Base-by-base conservation (phyloP, 495 filamentous ascomycete species). In the Aspergillus cristatus region DNA sequence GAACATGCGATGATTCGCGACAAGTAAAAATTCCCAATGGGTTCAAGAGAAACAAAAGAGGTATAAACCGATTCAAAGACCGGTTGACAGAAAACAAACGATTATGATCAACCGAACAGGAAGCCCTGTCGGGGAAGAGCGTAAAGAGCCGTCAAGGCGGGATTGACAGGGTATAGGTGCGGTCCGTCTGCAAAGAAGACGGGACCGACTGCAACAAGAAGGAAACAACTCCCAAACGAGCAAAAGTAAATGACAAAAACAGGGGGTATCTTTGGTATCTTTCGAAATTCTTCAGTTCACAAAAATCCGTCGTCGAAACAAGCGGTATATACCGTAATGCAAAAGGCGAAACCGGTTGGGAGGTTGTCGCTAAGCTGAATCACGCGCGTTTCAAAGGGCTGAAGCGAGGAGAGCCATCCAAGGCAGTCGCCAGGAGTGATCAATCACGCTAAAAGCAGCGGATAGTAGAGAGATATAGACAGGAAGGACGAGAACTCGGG, bases 1-100 rank as follows among this genome's bases (percentile, higher is more conserved):
- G 60, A 48, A 62, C 57, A 67, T 70, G 64, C 60, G 67, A 68
- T 55, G 58, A 63, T 51, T 57, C 58, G 57, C 63, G 55, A 51
- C 44, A 35, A 47, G 51, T 39, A 46, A 18, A 55, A 34, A 49
- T 38, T 15, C 18, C 30, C 35, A 38, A 34, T 22, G 35, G 41
- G 37, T 45, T 43, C 35, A 39, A 20, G 48, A 34, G 43, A 41
- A 28, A 46, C 45, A 46, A 35, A 50, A 48, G 37, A 48, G 20
- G 20, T 24, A 24, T 24, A 24, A 24, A 4, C 20, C 8, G 8
- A 51, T n/a, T n/a, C n/a, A n/a, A n/a, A n/a, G n/a, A n/a, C n/a
- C n/a, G n/a, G n/a, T 30, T 32, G 30, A 37, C 30, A 37, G 36
- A 38, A 33, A 45, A 18, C 34, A n/a, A n/a, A n/a, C n/a, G n/a